Base-by-base conservation (phyloP, 768 basidiomycete species). In the Terana coerulea region DNA sequence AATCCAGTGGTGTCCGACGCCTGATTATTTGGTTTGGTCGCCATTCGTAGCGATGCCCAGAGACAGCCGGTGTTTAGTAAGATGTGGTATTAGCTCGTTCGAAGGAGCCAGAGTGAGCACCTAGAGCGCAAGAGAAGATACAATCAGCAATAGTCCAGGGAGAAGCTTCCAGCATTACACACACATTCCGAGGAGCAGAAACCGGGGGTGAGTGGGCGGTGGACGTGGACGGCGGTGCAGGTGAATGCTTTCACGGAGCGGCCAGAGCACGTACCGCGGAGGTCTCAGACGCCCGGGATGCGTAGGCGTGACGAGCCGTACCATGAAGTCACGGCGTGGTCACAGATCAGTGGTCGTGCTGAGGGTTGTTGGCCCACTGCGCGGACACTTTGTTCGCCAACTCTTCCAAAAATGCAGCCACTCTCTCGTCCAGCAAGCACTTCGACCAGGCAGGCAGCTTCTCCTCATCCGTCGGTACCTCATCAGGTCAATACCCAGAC, bases 401-500 rank as follows among this genome's bases (percentile, higher is more conserved):
- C 33, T 52, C 49, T 47, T 22, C 30, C 62, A 66, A 72, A 68
- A 66, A 81, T 83, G 76, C 79, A 80, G 63, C 66, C 75, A 53
- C 64, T 69, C 31, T 77, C 82, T 43, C 72, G 83, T 59, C 80
- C 84, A 52, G 73, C 80, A 46, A 81, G 82, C 46, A 75, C 81
- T 21, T 81, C 81, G 44, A 80, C 78, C 49, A 78, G 80, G 54
- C 80, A 78, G 9, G 71, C 77, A 50, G 72, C 68, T 19, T 84
- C 83, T 28, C 84, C 84, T 33, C 73, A 77, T 37, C 81, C 78
- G 15, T 67, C 71, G 48, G 65, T 68, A 8, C 70, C 70, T 19
- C 58, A 69, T 43, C 71, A 74, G 53, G 79, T 87, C 51, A 88
- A 90, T 65, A 87, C 86, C 11, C 84, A 86, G 67, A 88, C 86